Conservation (phyloP, 1,284 basidiomycete species). For the Caloboletus firmus region DNA sequence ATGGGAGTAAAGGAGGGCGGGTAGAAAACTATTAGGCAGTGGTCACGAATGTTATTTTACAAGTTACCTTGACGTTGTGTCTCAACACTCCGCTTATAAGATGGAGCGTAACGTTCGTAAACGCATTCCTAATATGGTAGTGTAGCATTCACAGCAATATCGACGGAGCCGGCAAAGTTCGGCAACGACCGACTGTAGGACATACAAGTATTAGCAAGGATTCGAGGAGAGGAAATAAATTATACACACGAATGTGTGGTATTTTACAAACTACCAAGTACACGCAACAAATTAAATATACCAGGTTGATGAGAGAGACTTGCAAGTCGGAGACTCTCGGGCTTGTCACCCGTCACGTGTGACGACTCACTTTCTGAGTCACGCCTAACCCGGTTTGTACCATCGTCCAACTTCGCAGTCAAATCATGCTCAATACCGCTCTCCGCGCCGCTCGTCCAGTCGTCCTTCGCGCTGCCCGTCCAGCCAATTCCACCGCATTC, state of each 20-base stretch:
- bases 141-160: conserved; percentile 1
- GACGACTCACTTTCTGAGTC: conserved; percentile 26
- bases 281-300: neutral
- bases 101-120: conserved; percentile 32
- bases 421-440: conserved; percentile 46
- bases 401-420: conserved; percentile 13
- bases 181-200: neutral
- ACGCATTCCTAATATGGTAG: conserved; percentile 30
- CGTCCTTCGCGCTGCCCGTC: conserved; percentile 36
- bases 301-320: neutral
- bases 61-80: neutral
- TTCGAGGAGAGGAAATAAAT: neutral
- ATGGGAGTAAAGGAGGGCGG: conserved; percentile 12
- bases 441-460: conserved; percentile 42
- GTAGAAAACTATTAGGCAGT: conserved; percentile 19
- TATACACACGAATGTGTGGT: neutral
- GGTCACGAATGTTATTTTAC: conserved; percentile 9
- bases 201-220: too few relatives aligned
- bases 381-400: conserved; percentile 30
- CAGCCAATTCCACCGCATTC: conserved; percentile 33
- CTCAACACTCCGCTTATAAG: conserved; percentile 10
- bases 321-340: neutral
- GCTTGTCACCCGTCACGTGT: conserved; percentile 29
- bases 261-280: neutral
- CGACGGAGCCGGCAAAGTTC: neutral